Evolutionary conservation across 345 rosid genomes (phyloP), one percentile per base, ranked within the genome.

Genomic region (Lepidium sativum): DNA sequence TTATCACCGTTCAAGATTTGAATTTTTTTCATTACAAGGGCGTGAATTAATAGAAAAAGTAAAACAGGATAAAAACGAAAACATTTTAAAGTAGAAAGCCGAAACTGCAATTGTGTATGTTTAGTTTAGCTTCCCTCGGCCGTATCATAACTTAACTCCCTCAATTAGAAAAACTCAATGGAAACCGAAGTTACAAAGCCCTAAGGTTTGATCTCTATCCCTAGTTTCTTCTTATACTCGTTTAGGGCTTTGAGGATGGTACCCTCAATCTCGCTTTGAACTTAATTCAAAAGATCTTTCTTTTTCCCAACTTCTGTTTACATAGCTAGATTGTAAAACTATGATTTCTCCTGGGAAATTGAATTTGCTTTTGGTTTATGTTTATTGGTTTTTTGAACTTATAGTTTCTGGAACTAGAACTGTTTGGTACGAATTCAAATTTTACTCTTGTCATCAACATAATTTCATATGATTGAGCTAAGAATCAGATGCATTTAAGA

Each of bases 121-220:
- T 43, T 8, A 13, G 45, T 15, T 34, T 62, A 39, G 20, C 40
- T 31, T 43, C 8, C 15, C 37, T 41, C 31, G 3, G 32, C 18
- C n/a, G 0, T 18, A 15, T 2, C n/a, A n/a, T n/a, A n/a, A n/a
- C n/a, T n/a, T n/a, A n/a, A n/a, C n/a, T n/a, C n/a, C n/a, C n/a
- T n/a, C n/a, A n/a, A n/a, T n/a, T n/a, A n/a, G 13, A 17, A 33
- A 32, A 38, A 37, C 16, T 12, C 65, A 45, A 44, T 34, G 32
- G 31, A 32, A 61, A 34, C 3, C 23, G 31, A 60, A 61, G 43
- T 15, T 12, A 8, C 29, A 31, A 42, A 41, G 6, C 61, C 43
- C 61, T 53, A 42, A 65, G 70, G 60, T 65, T 65, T 54, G 60
- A 54, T 65, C 10, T 32, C 53, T 20, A 17, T 29, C 9, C n/a